Base-by-base conservation (phyloP, 2,329 filamentous ascomycete species). In the Penicillium digitatum region DNA sequence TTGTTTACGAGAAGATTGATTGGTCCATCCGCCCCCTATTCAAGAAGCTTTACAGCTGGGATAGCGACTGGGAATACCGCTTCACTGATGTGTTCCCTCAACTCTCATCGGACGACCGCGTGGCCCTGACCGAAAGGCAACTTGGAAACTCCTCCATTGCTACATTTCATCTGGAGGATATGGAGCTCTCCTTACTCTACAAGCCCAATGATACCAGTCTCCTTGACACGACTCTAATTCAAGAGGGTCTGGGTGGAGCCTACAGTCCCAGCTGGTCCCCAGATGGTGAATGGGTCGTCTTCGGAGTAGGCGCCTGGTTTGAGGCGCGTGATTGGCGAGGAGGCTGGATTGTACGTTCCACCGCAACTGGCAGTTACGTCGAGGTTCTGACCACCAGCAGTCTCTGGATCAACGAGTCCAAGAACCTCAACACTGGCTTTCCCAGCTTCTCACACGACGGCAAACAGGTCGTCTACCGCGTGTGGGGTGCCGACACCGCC, bases 71-170 rank as follows among this genome's bases (percentile, higher is more conserved):
- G 69, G 75, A 77, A 5, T 77, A 77, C 55, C 70, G 72, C 20
- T 75, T 74, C 66, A 76, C 69, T 42, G 75, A 78, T 49, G 72
- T 78, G 3, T 77, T 78, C 62, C 75, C 76, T 0, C 62, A 69
- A 42, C 57, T 72, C 16, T 62, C 60, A 3, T 65, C 61, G 9
- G 48, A 60, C 2, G 59, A 68, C 32, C 62, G 57, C 1, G 60
- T 75, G 0, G 71, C 66, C 12, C 69, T 72, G 18, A 77, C 74
- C 0, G 64, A 72, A 53, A 76, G 76, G 55, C 72, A 76, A 53
- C 66, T 74, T 1, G 74, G 73, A 12, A 75, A 75, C 51, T 70
- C 69, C 2, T 74, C 72, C 10, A 63, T 77, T 29, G 64, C 74
- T 3, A 66, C 65, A 1, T 62, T 53, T 20, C 64, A 64, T 14